A percentile compares a stretch with the other conserved stretches of the same genome.
Evolutionary conservation across 371 early-diverging fungal genomes (phyloP).

Genomic region (Rhizopus arrhizus): DNA sequence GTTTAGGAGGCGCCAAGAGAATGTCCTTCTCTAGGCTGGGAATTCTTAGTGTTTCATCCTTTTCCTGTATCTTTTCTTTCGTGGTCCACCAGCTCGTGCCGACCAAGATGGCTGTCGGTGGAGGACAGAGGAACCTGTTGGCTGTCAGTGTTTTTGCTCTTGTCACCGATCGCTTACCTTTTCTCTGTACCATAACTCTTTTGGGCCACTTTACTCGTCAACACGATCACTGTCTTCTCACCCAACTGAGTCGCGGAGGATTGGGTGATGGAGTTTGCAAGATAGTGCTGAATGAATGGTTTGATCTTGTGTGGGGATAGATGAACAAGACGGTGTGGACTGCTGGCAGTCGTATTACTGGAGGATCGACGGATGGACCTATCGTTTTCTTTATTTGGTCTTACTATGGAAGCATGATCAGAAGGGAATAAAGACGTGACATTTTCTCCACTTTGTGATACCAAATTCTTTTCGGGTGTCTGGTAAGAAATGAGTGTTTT

Average conservation of each 20-base stretch:
- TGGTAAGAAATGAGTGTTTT: background rate
- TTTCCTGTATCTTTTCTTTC: background rate
- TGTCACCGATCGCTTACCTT: conserved; percentile 30
- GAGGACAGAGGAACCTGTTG: conserved; percentile 71
- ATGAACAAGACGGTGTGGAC: conserved; percentile 30
- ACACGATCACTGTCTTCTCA: conserved; percentile 67
- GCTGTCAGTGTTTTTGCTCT: too few species aligned
- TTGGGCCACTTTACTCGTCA: conserved; percentile 81
- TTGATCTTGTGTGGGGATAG: conserved; percentile 31
- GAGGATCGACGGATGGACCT: background rate
- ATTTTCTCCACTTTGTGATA: conserved; percentile 1
- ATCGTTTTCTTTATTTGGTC: background rate
- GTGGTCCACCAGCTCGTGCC: conserved; percentile 69
- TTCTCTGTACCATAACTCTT: conserved; percentile 84
- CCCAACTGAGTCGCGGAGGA: conserved; percentile 33
- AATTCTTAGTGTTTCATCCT: conserved; percentile 11
- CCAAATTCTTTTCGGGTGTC: background rate
- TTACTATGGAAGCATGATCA: background rate
- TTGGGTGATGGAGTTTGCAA: conserved; percentile 20
- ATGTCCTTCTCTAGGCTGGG: conserved; percentile 20
- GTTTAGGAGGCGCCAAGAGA: conserved; percentile 26
- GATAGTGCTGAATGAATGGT: conserved; percentile 48
- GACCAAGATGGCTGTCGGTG: conserved; percentile 75
- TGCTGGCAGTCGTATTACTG: background rate
- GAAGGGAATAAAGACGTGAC: background rate